Base-by-base conservation (phyloP, 1,284 basidiomycete genomes). In the Tilletiaria anomala region DNA sequence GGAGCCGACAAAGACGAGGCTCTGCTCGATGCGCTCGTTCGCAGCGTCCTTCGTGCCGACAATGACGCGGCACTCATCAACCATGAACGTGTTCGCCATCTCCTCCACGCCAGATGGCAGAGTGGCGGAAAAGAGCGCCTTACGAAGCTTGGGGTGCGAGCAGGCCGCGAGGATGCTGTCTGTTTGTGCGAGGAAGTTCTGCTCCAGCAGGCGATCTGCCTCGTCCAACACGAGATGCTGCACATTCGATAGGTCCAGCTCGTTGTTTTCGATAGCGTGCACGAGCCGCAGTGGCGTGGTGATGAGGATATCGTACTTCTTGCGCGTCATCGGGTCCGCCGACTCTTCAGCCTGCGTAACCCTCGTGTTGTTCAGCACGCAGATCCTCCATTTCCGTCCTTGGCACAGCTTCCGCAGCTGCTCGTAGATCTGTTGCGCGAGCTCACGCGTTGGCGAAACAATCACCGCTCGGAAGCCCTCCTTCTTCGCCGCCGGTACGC, bases 161-260 rank as follows among this genome's bases (percentile, higher is more conserved):
- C 87, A 93, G n/a, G 82, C 77, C 3, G 77, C 76, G 8, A 93
- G 70, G 44, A 97, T 80, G 58, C 89, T 85, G 70, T 89, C 77
- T 2, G 88, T 78, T 71, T 97, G 91, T 14, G 76, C 71, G 40
- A 88, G 56, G 67, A 97, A 97, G 55, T 91, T 88, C 48, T 61
- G 47, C 31, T 94, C 88, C 17, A 97, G 72, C 56, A 97, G 76
- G 19, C 66, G 58, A 47, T 65, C 60, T 22, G 60, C 61, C 42
- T 63, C 62, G 40, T 65, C 61, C 19, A 65, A 43, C 17, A 64
- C 60, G 10, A 63, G 40, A 24, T 54, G 42, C 3, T 48, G 37
- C 12, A 65, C 62, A n/a, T 49, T 51, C 35, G 41, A 33, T 16
- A 65, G 41, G 33, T 58, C 56, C 11, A 61, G 40, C 35, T 59